A percentile compares a stretch with the other conserved stretches of the same genome.
These are phyloP conservation scores for Rhododendron simsii DNA, from an alignment of 148 eudicot species.

Conservation along the genomic window DNA sequence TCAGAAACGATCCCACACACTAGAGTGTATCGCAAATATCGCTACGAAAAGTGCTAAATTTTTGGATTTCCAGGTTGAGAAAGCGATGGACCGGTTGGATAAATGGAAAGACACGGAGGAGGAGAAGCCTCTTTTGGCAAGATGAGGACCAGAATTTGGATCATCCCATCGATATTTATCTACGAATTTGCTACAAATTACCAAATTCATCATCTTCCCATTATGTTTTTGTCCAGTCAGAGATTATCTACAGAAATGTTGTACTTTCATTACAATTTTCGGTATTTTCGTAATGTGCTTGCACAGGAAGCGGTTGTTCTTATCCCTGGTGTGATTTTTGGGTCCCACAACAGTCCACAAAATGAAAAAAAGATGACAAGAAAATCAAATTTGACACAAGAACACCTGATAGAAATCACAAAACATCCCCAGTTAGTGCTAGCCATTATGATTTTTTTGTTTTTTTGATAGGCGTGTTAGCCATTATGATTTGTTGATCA, in stretches of 20 bases:
- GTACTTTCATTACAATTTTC: not conserved
- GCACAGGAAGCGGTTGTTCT: not conserved
- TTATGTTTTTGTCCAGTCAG: not conserved
- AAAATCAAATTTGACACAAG: not conserved
- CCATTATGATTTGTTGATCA: not conserved
- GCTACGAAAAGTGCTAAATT: not conserved
- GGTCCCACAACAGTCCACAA: not conserved
- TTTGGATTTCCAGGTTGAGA: not conserved
- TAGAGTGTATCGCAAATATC: not conserved
- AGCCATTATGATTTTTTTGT: not conserved
- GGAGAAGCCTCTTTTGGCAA: conserved; percentile 7
- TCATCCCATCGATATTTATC: not conserved
- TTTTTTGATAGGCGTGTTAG: not conserved
- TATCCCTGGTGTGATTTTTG: not conserved
- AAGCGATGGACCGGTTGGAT: not conserved
- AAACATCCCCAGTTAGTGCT: not conserved
- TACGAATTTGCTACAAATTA: not conserved
- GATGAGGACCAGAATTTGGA: not conserved
- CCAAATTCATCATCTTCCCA: not conserved
- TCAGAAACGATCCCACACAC: not conserved
- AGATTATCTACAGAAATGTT: not conserved
- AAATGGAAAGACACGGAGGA: not conserved
- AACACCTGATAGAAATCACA: not conserved
- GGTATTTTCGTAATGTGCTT: not conserved
- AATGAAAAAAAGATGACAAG: not conserved